Percentiles rank a stretch among this genome's conserved stretches.
phyloP scores from a whole-genome alignment of 73 alveolate genomes.

The Uronychia setigera region DNA sequence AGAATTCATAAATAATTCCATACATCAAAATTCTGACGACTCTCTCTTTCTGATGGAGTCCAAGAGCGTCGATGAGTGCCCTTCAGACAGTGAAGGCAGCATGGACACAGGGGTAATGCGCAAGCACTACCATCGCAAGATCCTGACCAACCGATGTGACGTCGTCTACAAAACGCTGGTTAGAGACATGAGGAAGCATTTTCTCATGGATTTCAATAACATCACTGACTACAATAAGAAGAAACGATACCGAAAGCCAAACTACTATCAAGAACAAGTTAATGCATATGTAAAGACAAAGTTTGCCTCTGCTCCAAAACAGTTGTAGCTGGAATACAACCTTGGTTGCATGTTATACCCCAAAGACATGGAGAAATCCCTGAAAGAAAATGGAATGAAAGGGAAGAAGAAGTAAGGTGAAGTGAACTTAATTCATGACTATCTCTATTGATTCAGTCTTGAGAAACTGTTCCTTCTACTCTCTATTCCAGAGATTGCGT shows the following conservation, averaged over 20 bases:
- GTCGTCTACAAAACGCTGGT: conserved; percentile 54
- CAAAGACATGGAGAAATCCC: conserved; percentile 29
- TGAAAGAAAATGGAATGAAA: conserved; percentile 10
- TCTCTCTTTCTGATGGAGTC: not conserved
- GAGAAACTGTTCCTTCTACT: conserved; percentile 37
- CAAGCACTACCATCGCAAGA: not conserved
- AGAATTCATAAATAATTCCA: not conserved
- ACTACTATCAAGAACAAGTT: conserved; percentile 1
- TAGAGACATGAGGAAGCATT: conserved; percentile 61
- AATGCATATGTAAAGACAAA: not conserved
- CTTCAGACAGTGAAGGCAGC: no score
- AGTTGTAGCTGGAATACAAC: no score
- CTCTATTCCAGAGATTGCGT: not conserved
- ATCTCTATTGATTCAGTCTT: conserved; percentile 46
- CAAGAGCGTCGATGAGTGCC: not conserved
- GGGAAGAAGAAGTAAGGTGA: conserved; percentile 1
- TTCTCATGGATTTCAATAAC: conserved; percentile 35
- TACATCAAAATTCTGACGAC: not conserved
- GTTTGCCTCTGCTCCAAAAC: not conserved
- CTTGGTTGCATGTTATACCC: conserved; percentile 40
- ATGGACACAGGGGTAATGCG: not conserved
- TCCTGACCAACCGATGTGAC: conserved; percentile 36
- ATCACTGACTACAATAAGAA: conserved; percentile 28
- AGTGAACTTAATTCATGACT: conserved; percentile 23
- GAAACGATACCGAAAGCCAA: conserved; percentile 24